Conservation (phyloP, 2,329 filamentous ascomycete genomes). For the Scedosporium aurantiacum region DNA sequence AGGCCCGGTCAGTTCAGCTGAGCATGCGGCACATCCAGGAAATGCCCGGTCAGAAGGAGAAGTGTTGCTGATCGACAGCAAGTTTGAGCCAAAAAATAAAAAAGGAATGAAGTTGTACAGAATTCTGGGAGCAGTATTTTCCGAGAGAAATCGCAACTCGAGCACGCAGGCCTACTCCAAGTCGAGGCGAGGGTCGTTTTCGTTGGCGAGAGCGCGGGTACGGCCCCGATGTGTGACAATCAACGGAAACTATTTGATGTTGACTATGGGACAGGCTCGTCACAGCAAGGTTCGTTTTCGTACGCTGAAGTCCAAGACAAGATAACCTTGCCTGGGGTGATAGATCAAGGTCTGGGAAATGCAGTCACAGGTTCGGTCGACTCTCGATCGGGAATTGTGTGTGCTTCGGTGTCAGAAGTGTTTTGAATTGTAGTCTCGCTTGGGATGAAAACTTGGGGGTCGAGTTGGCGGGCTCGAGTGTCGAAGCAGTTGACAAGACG, state of each 20-base stretch:
- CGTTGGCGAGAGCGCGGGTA: background rate
- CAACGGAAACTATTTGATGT: background rate
- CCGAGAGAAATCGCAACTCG: background rate
- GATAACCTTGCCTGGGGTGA: background rate
- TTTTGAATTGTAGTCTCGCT: background rate
- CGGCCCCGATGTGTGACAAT: background rate
- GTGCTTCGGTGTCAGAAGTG: background rate
- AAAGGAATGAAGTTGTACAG: background rate
- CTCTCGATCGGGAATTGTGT: background rate
- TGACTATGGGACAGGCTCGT: background rate
- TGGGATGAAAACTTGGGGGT: background rate
- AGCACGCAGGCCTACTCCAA: background rate
- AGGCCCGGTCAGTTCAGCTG: background rate
- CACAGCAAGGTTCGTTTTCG: background rate
- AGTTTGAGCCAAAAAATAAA: background rate
- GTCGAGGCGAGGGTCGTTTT: background rate
- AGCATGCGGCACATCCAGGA: background rate
- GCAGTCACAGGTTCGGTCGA: background rate
- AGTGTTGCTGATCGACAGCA: background rate
- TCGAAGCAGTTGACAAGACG: background rate
- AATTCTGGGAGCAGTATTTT: background rate
- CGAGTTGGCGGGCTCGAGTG: background rate
- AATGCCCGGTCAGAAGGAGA: background rate
- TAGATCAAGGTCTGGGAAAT: background rate
- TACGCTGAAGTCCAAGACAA: background rate